Evolutionary conservation across 2,329 filamentous ascomycete species (phyloP), one percentile per base, ranked within the genome.

Genomic region (Ophiosphaerella herpotricha): DNA sequence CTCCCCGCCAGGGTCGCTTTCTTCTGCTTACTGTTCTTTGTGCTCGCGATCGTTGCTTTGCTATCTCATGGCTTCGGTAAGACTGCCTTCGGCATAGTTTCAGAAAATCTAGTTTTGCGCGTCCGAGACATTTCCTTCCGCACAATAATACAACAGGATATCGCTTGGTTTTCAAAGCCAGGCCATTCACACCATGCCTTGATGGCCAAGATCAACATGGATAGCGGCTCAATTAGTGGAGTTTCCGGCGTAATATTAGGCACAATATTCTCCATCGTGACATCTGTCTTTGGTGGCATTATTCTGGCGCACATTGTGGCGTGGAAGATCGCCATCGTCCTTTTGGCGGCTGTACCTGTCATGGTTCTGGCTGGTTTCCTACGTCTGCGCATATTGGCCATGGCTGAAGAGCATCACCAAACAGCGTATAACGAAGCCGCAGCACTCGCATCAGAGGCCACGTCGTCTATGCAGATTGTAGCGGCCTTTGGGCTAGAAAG

Each of bases 361-460:
- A 77, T 81, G 72, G 54, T 80, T 5, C 55, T 77, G 0, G 73
- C 72, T 18, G 78, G 79, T 0, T 80, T 76, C 52, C 61, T 78
- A 16, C 72, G 78, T 35, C 68, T 81, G 9, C 72, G 76, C 5
- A 74, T 80, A 4, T 68, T 81, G 12, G 80, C 82, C 2, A 78
- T 80, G 33, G 85, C 86, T 40, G 84, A 89, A 54, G 79, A 82
- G 47, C 80, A 82, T 12, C 85, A 88, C 57, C 82, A 85, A 35
- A 81, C 80, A 21, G 85, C 87, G 2, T 90, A 87, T 58, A 79
- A 82, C 6, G 79, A 80, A 37, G 85, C 87, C 2, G 82, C 86
- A 13, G 79, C 81, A 5, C 80, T 89, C 43, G 85, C 85, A 1
- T 83, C 85, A 5, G 87, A 90, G 58, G 85, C 86, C 1, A 84